Conservation (phyloP, 441 rosid genomes). For the Rhodomyrtus psidioides region DNA sequence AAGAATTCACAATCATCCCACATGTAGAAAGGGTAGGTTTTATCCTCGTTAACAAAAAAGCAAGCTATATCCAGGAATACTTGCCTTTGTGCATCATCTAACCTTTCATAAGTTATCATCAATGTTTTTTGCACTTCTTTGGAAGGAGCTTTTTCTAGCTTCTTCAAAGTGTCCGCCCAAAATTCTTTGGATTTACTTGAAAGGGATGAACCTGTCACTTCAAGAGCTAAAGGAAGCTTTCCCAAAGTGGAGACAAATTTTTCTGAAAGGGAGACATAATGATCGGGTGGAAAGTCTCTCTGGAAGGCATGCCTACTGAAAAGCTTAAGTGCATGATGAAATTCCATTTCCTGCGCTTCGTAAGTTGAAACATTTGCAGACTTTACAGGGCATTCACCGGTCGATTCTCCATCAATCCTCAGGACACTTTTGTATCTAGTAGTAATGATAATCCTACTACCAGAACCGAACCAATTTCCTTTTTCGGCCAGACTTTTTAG, state of each 20-base stretch:
- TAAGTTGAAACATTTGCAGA: fast-evolving
- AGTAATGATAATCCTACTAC: not conserved
- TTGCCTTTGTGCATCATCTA: not conserved
- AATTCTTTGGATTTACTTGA: fast-evolving
- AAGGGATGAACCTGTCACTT: not conserved
- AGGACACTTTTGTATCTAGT: not conserved
- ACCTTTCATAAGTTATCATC: not conserved
- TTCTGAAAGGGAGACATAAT: fast-evolving
- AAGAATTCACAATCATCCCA: not conserved
- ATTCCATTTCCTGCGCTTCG: fast-evolving
- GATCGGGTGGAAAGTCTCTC: not conserved
- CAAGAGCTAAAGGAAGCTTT: not conserved
- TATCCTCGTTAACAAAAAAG: not conserved
- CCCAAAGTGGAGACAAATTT: not conserved
- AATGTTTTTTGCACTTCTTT: not conserved
- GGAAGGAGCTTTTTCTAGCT: not conserved
- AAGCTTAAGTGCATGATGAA: not conserved
- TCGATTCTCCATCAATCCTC: not conserved
- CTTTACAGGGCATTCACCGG: fast-evolving
- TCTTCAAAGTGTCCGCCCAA: not conserved
- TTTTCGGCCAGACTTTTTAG: not conserved
- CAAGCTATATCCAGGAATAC: not conserved
- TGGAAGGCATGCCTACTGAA: not conserved
- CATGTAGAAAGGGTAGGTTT: not conserved
- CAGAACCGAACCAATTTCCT: not conserved